Conservation (phyloP, 495 filamentous ascomycete genomes). For the Aspergillus haitiensis region DNA sequence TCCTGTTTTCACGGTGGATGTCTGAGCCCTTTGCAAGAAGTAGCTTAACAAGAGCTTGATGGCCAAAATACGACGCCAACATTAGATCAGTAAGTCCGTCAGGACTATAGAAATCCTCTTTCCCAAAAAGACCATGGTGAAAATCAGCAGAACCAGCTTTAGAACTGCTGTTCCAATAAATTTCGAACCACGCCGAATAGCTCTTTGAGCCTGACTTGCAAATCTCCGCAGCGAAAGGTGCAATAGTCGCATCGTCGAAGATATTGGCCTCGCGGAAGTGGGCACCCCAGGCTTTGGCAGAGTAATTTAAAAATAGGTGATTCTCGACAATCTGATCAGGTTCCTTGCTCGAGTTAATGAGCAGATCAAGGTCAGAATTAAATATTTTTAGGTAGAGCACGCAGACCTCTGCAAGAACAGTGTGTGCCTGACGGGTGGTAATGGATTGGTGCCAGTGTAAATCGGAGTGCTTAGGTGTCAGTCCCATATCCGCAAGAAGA, state of each 20-base stretch:
- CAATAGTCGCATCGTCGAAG: too few relatives aligned
- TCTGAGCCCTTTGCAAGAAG: background rate
- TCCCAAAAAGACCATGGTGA: too few relatives aligned
- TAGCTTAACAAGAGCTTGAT: background rate
- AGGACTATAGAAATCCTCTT: too few relatives aligned
- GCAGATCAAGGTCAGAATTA: slow-evolving; percentile 36
- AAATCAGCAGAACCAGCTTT: background rate
- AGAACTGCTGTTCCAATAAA: background rate
- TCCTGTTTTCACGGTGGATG: background rate
- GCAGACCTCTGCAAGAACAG: background rate
- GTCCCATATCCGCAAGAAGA: background rate
- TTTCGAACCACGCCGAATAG: too few relatives aligned
- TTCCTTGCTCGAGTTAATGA: slow-evolving; percentile 1
- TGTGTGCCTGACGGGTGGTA: background rate
- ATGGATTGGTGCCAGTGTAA: background rate
- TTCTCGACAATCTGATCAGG: background rate
- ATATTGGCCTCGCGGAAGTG: too few relatives aligned
- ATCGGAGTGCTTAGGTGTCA: background rate
- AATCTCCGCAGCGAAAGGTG: too few relatives aligned
- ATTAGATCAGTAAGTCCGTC: too few relatives aligned
- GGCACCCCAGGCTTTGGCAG: too few relatives aligned
- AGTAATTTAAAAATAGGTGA: background rate
- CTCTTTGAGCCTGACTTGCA: too few relatives aligned
- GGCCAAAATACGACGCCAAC: background rate
- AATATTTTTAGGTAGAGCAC: too few relatives aligned